These are phyloP conservation scores for Medicago lupulina DNA, from an alignment of 306 rosid species.

Conservation along the genomic window DNA sequence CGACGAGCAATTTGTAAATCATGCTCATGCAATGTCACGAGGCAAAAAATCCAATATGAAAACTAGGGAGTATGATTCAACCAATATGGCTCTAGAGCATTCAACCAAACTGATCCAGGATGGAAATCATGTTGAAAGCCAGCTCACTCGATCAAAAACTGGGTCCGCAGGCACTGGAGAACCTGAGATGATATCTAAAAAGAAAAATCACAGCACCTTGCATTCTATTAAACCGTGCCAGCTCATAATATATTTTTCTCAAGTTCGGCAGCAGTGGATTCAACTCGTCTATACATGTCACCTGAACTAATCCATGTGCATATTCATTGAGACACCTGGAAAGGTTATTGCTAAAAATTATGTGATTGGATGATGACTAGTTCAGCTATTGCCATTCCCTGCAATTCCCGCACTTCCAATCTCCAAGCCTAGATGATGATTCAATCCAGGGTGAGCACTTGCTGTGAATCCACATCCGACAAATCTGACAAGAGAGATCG, in stretches of 20 bases:
- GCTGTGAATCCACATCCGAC: conserved; percentile 39
- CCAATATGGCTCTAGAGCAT: conserved; percentile 26
- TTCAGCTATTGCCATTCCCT: conserved; percentile 40
- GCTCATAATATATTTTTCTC: background rate
- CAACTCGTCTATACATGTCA: background rate
- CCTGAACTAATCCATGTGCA: conserved; percentile 14
- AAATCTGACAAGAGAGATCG: conserved; percentile 37
- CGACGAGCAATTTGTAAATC: conserved; percentile 34
- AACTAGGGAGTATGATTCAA: conserved; percentile 17
- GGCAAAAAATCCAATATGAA: background rate
- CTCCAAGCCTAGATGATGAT: conserved; percentile 28
- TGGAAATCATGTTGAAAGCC: conserved; percentile 26
- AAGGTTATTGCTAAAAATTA: background rate
- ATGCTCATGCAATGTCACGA: conserved; percentile 2
- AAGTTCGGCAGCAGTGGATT: conserved; percentile 2
- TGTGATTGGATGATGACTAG: background rate
- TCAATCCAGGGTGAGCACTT: conserved; percentile 47
- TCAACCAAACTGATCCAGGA: conserved; percentile 22
- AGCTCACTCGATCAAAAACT: conserved; percentile 9
- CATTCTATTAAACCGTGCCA: background rate
- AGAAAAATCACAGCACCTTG: conserved; percentile 20
- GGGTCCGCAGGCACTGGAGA: background rate
- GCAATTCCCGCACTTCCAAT: conserved; percentile 45
- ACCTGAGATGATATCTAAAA: background rate
- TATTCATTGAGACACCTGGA: background rate